phyloP scores from a whole-genome alignment of 495 filamentous ascomycete genomes.

The Oidiodendron maius region DNA sequence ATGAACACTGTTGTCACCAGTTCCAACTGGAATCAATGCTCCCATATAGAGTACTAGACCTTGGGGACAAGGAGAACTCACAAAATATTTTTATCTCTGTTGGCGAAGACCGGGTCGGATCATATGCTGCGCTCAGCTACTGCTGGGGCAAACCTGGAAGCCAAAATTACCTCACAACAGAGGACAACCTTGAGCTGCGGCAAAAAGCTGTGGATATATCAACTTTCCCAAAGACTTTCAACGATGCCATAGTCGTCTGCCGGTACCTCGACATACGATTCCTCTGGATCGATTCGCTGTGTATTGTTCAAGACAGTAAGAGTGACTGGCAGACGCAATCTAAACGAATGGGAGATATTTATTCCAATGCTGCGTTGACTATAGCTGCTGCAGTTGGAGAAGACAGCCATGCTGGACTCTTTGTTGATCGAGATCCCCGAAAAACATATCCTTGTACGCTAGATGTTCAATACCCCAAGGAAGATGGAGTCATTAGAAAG shows the following conservation, averaged over 20 bases:
- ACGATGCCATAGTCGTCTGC: constrained; percentile 10
- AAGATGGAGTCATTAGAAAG: neutral
- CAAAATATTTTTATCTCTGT: constrained; percentile 7
- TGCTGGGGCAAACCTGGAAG: constrained; percentile 5
- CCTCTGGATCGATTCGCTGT: too few species aligned
- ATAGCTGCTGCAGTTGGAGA: constrained; percentile 3
- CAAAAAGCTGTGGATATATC: neutral
- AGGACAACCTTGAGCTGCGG: neutral
- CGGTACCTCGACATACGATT: constrained; percentile 7
- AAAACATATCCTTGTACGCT: constrained; percentile 3
- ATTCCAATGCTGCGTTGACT: constrained; percentile 4
- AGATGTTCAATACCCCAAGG: neutral
- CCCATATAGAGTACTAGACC: constrained; percentile 4
- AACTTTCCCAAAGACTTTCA: constrained; percentile 9
- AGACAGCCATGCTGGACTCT: neutral
- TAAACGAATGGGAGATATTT: constrained; percentile 11
- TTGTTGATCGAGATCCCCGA: constrained; percentile 1
- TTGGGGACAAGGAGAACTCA: neutral
- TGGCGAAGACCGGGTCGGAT: constrained; percentile 10
- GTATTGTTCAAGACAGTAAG: constrained; percentile 10
- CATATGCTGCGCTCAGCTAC: constrained; percentile 8
- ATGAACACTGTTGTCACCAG: constrained; percentile 6
- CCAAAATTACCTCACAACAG: neutral
- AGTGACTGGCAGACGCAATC: constrained; percentile 14
- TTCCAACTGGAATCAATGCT: constrained; percentile 3